Evolutionary conservation across 2,329 filamentous ascomycete species (phyloP), one percentile per base, ranked within the genome.

Genomic region (Neonectria sp.): DNA sequence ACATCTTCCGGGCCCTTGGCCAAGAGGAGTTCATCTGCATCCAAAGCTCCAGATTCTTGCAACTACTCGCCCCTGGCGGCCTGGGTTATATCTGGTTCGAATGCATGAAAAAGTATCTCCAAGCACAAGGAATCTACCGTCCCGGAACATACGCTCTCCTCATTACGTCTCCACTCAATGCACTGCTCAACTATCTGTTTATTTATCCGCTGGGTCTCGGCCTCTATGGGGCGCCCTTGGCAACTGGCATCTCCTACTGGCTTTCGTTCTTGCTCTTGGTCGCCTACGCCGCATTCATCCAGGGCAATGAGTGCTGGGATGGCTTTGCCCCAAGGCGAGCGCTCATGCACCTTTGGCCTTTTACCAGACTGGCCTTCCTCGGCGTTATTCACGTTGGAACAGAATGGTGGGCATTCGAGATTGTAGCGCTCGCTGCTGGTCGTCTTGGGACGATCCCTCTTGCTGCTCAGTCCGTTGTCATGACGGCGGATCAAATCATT

Each of bases 381-480:
- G 95, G 94, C 0, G 86, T 97, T 48, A 82, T 97, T 4, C 94
- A 97, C 70, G 93, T 97, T 6, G 95, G 93, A 4, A 96, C 94
- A 0, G 95, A 97, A 80, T 97, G 94, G 94, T 97, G 94, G 94
- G 95, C 94, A 0, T 97, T 97, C 74, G 94, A 97, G 80, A 95
- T 97, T 71, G 93, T 97, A 2, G 93, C 94, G 1, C 87, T 97
- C 0, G 93, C 92, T 2, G 94, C 94, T 6, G 94, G 94, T 1
- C 88, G 91, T 40, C 87, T 97, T 0, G 95, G 95, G 4, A 95
- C 93, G 0, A 88, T 95, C 37, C 88, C 93, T 0, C 85, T 97
- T 0, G 94, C 94, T 1, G 93, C 94, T 0, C 94, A 97, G 79
- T 93, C 90, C 55, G 93, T 97, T 25, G 95, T 97, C 78, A 97